Evolutionary conservation across 257 asterid genomes (phyloP), one percentile per base, ranked within the genome.

Genomic region (Osmanthus fragrans): DNA sequence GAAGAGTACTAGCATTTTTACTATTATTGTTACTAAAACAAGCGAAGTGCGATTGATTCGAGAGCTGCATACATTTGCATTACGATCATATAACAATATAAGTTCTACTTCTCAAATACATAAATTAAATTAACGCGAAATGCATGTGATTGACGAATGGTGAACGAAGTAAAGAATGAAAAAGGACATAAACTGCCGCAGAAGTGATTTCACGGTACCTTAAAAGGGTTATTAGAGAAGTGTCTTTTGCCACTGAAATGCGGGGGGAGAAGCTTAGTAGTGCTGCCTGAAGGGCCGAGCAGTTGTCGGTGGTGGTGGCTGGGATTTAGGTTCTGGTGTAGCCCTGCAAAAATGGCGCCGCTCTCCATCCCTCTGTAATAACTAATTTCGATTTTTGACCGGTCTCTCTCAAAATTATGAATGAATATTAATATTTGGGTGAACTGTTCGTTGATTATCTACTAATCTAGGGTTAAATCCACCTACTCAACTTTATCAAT

Each of bases 41-140:
- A 83, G 77, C 86, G 63, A 84, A 73, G 73, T 69, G 85, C 23
- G 75, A 51, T 65, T 78, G 83, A 67, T 79, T 82, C 21, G 75
- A 82, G 70, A 70, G 37, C 86, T 84, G 80, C 79, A 80, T 66
- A 58, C 1, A 80, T 15, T 23, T 25, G 45, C 42, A 32, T 23
- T 58, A 12, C 36, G 21, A 63, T 63, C 69, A 63, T 27, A 10
- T 13, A 60, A 23, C 13, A 60, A 60, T 27, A 25, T 27, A 33
- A 27, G 19, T 63, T 27, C 36, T 27, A 63, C 16, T 9, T 25
- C 19, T 27, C 3, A 4, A 27, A 10, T 4, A 27, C 3, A 34
- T 21, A 18, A 42, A 42, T 12, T 71, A 66, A 21, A 54, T 33
- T 47, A 63, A 68, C 47, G 69, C 73, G 68, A 73, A 39, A 16